Percentiles rank a stretch among this genome's conserved stretches.
Conservation (phyloP, 2,329 filamentous ascomycete genomes). For the Metarhizium sp. region DNA sequence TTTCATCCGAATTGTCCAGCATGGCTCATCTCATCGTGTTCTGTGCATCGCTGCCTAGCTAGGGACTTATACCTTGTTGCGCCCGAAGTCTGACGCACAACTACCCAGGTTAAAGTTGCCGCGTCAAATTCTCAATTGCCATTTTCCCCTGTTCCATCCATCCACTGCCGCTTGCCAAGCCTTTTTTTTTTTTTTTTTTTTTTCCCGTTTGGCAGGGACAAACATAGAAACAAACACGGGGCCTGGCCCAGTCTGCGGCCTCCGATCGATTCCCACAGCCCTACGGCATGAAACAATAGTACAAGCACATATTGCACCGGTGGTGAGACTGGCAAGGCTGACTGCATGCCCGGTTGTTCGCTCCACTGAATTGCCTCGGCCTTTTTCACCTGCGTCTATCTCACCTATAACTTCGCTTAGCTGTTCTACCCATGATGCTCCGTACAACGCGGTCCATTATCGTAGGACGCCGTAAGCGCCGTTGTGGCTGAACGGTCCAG, state of each 20-base stretch:
- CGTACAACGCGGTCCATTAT: neutral
- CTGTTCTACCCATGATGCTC: neutral
- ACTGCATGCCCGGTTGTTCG: too few relatives aligned
- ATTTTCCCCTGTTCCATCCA: neutral
- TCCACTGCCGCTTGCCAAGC: neutral
- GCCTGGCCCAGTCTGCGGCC: neutral
- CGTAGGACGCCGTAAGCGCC: neutral
- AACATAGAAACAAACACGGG: neutral
- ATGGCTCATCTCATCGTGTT: too few relatives aligned
- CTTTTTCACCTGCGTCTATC: neutral
- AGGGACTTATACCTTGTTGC: too few relatives aligned
- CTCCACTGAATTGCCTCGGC: neutral
- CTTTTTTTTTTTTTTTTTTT: neutral
- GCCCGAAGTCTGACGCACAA: too few relatives aligned
- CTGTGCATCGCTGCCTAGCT: too few relatives aligned
- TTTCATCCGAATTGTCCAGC: too few relatives aligned
- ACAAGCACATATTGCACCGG: neutral
- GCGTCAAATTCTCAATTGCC: neutral
- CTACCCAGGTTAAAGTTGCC: too few relatives aligned
- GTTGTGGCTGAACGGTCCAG: neutral
- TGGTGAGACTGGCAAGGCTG: neutral
- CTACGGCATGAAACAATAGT: neutral
- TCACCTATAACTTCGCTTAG: neutral
- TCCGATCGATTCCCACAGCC: neutral
- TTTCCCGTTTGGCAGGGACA: neutral